Evolutionary conservation across 306 rosid genomes (phyloP).

Genomic region (Gastrolobium villosum): DNA sequence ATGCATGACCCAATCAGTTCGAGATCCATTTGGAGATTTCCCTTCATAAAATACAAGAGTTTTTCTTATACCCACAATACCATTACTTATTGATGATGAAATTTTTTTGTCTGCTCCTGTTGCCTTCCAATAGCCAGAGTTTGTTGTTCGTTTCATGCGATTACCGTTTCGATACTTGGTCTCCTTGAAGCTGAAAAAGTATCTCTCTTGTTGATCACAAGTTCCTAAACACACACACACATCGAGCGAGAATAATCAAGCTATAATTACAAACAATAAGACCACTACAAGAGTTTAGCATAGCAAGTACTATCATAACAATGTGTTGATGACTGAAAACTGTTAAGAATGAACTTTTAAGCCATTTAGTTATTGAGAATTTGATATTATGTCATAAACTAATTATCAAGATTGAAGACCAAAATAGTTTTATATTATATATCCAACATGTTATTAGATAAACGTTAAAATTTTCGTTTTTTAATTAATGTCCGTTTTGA

Average conservation of each 20-base stretch:
- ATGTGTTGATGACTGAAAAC: no score
- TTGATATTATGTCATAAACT: no score
- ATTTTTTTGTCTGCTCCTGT: slow-evolving; percentile 72
- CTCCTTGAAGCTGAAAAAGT: slow-evolving; percentile 76
- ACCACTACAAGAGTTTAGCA: background rate
- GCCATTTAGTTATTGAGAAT: no score
- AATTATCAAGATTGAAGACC: no score
- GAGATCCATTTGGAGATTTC: slow-evolving; percentile 58
- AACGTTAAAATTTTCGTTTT: no score
- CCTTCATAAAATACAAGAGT: slow-evolving; percentile 70
- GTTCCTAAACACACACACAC: slow-evolving; percentile 46
- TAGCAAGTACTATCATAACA: background rate
- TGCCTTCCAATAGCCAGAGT: slow-evolving; percentile 84
- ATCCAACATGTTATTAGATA: no score
- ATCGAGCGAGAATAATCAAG: background rate
- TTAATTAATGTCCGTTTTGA: no score
- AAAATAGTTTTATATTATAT: no score
- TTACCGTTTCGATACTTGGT: slow-evolving; percentile 61
- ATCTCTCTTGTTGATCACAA: slow-evolving; percentile 62
- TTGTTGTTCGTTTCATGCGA: slow-evolving; percentile 67
- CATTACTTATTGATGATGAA: slow-evolving; percentile 50
- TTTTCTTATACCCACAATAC: slow-evolving; percentile 68
- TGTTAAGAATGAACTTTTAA: no score
- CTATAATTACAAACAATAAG: background rate
- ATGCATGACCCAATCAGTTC: slow-evolving; percentile 84